These are phyloP conservation scores for Cercospora sp. DNA, from an alignment of 2,329 filamentous ascomycete genomes.

Conservation along the genomic window DNA sequence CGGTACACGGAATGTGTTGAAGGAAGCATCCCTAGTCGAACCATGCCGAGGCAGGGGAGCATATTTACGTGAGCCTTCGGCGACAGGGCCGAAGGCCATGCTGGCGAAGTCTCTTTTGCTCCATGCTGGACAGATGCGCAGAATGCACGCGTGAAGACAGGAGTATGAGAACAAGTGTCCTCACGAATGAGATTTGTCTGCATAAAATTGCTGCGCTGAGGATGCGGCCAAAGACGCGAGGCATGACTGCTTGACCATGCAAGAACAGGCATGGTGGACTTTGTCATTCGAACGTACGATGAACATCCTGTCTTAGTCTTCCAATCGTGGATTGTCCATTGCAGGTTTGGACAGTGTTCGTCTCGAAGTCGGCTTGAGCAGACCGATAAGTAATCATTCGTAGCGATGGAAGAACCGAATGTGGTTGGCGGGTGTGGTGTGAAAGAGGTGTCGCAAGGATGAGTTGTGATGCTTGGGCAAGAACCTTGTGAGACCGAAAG, in stretches of 20 bases:
- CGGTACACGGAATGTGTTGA: background rate
- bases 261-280: background rate
- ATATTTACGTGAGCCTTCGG: background rate
- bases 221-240: background rate
- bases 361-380: background rate
- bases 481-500: background rate
- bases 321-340: background rate
- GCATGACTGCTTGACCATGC: background rate
- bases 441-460: background rate
- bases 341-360: background rate
- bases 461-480: background rate
- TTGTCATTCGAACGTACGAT: background rate
- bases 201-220: background rate
- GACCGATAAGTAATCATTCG: background rate
- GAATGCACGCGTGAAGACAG: background rate
- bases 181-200: background rate
- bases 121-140: background rate
- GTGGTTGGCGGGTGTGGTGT: background rate
- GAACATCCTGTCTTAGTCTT: background rate
- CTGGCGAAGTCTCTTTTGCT: background rate
- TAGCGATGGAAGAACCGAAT: background rate
- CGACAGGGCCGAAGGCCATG: background rate
- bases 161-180: background rate
- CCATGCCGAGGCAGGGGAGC: background rate
- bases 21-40: background rate